Percentiles rank a stretch among this genome's conserved stretches.
Evolutionary conservation across 345 rosid species (phyloP).

Genomic region (Brassica nigra): DNA sequence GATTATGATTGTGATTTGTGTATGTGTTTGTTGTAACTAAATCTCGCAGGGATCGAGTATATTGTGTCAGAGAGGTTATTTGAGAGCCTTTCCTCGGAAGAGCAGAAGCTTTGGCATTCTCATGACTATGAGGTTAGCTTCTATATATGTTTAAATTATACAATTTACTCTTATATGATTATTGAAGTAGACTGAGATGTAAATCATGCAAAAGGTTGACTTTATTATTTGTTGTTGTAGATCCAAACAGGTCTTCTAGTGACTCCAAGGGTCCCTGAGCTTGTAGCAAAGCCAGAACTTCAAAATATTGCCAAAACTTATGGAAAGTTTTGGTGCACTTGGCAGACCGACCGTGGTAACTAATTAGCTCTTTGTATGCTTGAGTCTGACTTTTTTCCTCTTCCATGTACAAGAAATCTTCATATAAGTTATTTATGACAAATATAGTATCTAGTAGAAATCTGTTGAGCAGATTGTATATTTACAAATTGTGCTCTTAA

Average conservation of each 20-base stretch:
- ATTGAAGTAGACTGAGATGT: neutral
- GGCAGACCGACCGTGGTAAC: slow-evolving; percentile 75
- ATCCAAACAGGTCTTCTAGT: slow-evolving; percentile 61
- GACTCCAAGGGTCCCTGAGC: slow-evolving; percentile 65
- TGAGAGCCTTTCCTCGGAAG: slow-evolving; percentile 53
- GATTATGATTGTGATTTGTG: neutral
- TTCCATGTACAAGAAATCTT: neutral
- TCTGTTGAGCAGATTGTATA: neutral
- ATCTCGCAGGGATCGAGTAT: slow-evolving; percentile 61
- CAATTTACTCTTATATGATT: neutral
- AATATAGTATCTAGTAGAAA: neutral
- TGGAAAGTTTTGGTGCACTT: slow-evolving; percentile 86
- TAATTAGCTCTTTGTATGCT: neutral
- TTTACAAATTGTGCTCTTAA: neutral
- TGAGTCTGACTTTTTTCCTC: neutral
- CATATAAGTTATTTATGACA: neutral
- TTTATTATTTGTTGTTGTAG: slow-evolving; percentile 31
- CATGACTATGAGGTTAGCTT: slow-evolving; percentile 66
- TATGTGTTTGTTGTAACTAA: neutral
- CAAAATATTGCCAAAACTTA: slow-evolving; percentile 60
- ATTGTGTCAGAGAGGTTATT: slow-evolving; percentile 60
- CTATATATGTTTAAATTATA: neutral
- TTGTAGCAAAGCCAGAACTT: slow-evolving; percentile 58
- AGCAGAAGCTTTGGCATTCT: slow-evolving; percentile 83
- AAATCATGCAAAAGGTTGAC: neutral